A percentile compares a stretch with the other conserved stretches of the same genome.
Conservation (phyloP, 1,139 yeast genomes). For the Yamadazyma dushanensis region DNA sequence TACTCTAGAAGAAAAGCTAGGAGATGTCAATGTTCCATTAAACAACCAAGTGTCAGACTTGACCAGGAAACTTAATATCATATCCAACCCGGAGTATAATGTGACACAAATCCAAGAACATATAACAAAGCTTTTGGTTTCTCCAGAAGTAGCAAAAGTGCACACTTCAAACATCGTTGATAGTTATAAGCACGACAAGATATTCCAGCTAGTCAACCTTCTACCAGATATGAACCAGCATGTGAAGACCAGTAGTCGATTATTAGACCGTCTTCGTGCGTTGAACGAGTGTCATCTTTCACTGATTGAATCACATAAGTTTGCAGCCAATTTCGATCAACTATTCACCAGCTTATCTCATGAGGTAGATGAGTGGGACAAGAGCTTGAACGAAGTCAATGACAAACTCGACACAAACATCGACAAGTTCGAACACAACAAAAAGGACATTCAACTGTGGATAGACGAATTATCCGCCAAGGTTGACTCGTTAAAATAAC, state of each 20-base stretch:
- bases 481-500: conserved; percentile 2
- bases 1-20: conserved; percentile 22
- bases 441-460: conserved; percentile 14
- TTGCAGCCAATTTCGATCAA: conserved; percentile 34
- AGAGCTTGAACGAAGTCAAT: conserved; percentile 36
- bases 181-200: conserved; percentile 20
- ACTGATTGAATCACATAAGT: conserved; percentile 26
- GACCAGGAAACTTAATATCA: conserved; percentile 34
- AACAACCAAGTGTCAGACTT: conserved; percentile 34
- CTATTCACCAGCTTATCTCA: conserved; percentile 30
- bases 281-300: conserved; percentile 47
- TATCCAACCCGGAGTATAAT: conserved; percentile 37
- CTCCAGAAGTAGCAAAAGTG: conserved; percentile 6
- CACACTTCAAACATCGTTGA: conserved; percentile 1
- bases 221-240: conserved; percentile 39
- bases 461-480: conserved; percentile 12
- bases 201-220: conserved; percentile 37
- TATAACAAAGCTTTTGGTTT: conserved; percentile 14
- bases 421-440: conserved; percentile 17
- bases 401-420: conserved; percentile 28
- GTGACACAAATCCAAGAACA: conserved; percentile 20
- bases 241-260: conserved; percentile 36
- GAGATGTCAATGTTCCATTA: conserved; percentile 18
- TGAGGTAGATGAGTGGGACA: conserved; percentile 45
- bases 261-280: conserved; percentile 44